Percentiles rank a stretch among this genome's conserved stretches.
Conservation (phyloP, 805 yeast genomes). For the Saturnispora serradocipensis region DNA sequence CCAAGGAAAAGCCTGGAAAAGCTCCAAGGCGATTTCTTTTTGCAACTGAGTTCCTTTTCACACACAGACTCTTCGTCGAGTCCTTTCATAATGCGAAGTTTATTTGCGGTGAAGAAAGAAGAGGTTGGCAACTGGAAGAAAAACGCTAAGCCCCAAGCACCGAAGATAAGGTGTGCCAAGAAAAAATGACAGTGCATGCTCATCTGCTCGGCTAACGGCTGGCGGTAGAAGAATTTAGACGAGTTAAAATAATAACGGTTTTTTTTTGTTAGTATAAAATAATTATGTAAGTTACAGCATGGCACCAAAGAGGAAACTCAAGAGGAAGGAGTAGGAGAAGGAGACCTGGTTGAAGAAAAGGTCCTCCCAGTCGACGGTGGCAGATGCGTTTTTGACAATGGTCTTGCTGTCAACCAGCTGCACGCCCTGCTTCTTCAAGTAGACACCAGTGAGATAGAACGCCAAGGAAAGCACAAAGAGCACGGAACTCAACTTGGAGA, state of each 20-base stretch:
- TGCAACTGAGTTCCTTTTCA: neutral
- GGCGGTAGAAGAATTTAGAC: neutral
- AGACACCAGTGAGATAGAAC: slow-evolving; percentile 37
- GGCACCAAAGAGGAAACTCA: slow-evolving; percentile 52
- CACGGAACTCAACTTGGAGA: slow-evolving; percentile 51
- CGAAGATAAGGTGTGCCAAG: neutral
- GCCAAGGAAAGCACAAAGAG: slow-evolving; percentile 44
- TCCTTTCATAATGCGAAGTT: neutral
- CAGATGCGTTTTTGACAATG: slow-evolving; percentile 7
- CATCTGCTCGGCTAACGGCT: neutral
- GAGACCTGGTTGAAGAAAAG: slow-evolving; percentile 52
- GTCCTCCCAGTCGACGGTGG: slow-evolving; percentile 18
- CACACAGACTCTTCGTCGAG: neutral
- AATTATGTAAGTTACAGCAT: neutral
- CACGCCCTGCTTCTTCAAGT: slow-evolving; percentile 46
- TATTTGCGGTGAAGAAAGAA: neutral
- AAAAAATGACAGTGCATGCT: neutral
- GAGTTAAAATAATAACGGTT: neutral
- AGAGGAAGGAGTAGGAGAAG: slow-evolving; percentile 48
- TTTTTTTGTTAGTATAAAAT: neutral
- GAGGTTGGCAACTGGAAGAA: neutral
- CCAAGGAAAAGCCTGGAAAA: neutral
- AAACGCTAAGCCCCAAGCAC: neutral
- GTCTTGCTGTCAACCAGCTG: slow-evolving; percentile 3
- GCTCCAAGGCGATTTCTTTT: neutral